Base-by-base conservation (phyloP, 225 moss, liverwort and hornwort species). In the Climacium dendroides region DNA sequence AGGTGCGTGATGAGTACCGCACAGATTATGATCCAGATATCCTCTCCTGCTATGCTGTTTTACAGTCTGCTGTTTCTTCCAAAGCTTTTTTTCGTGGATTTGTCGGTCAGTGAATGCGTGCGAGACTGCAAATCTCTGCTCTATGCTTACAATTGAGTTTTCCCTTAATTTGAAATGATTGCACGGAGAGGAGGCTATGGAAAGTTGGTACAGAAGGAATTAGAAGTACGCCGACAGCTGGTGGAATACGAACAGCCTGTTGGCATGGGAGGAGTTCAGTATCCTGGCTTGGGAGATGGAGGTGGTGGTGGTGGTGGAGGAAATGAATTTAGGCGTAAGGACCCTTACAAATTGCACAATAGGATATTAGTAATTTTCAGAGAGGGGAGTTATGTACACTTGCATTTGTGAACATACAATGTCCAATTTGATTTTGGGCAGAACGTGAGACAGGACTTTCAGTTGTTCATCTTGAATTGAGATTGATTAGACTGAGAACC, bases 21-120 rank as follows among this genome's bases (percentile, higher is more conserved):
- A 99, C 99, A 83, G 99, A 99, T 90, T 99, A 99, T 89, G 99
- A 99, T 94, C 97, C 99, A 91, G 99, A 97, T 97, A 97, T 97
- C 96, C 96, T 95, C 85, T 88, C 54, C 65, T 89, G 61, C 81
- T 84, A 75, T 87, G 29, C 63, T 77, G 19, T 58, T 85, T 66
- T 67, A 34, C 37, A 12, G 54, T 76, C 35, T 88, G 11, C 60
- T 59, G 47, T 60, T 88, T 66, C 28, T 67, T 82, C 13, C 34
- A 10, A 78, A 83, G 62, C 41, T 83, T 28, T 85, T 54, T 60
- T 58, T 20, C 59, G 39, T 78, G 75, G 66, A 26, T 87, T 87
- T 85, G 20, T 85, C 52, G 73, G 43, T 74, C 76, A 64, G 73
- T 76, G 41, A 45, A 60, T 50, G 52, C 48, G 15, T 80, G 69